phyloP scores from a whole-genome alignment of 2,329 filamentous ascomycete genomes.

The Beauveria medogensis region DNA sequence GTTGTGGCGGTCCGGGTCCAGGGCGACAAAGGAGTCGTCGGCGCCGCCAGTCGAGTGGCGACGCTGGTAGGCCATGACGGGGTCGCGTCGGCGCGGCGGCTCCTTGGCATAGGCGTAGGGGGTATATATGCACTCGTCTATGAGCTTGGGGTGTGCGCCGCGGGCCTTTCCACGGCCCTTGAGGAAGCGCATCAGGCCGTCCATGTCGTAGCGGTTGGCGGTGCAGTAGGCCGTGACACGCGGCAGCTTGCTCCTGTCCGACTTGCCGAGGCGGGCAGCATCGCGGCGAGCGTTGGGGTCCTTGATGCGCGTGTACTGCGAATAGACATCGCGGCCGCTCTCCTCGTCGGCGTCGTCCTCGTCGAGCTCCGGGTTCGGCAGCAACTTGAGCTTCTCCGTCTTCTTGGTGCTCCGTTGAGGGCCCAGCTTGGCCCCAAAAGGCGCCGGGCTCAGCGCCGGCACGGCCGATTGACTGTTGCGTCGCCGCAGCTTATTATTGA shows the following conservation, averaged over 20 bases:
- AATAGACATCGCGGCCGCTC: slow-evolving; percentile 90
- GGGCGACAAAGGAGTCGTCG: slow-evolving; percentile 18
- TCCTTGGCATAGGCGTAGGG: slow-evolving; percentile 70
- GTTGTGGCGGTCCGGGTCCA: slow-evolving; percentile 38
- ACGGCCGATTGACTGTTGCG: slow-evolving; percentile 69
- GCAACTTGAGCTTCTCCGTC: slow-evolving; percentile 92
- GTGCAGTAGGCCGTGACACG: slow-evolving; percentile 96
- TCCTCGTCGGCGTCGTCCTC: slow-evolving; percentile 77
- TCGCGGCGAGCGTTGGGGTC: slow-evolving; percentile 88
- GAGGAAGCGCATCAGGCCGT: slow-evolving; percentile 80
- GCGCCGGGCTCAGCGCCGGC: slow-evolving; percentile 27
- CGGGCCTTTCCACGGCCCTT: slow-evolving; percentile 74
- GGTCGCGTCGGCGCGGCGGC: slow-evolving; percentile 20
- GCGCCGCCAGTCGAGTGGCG: slow-evolving; percentile 65
- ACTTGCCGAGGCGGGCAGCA: slow-evolving; percentile 86
- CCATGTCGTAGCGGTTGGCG: slow-evolving; percentile 83
- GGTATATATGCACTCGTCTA: slow-evolving; percentile 96
- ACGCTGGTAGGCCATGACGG: slow-evolving; percentile 48
- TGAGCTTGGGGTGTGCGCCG: slow-evolving; percentile 79
- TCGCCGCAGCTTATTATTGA: slow-evolving; percentile 82
- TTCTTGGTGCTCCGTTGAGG: slow-evolving; percentile 93
- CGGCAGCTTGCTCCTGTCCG: slow-evolving; percentile 78
- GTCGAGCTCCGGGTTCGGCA: slow-evolving; percentile 80
- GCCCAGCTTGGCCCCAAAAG: slow-evolving; percentile 63
- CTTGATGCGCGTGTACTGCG: slow-evolving; percentile 95